Base-by-base conservation (phyloP, 257 asterid species). In the Craterostigma plantagineum region DNA sequence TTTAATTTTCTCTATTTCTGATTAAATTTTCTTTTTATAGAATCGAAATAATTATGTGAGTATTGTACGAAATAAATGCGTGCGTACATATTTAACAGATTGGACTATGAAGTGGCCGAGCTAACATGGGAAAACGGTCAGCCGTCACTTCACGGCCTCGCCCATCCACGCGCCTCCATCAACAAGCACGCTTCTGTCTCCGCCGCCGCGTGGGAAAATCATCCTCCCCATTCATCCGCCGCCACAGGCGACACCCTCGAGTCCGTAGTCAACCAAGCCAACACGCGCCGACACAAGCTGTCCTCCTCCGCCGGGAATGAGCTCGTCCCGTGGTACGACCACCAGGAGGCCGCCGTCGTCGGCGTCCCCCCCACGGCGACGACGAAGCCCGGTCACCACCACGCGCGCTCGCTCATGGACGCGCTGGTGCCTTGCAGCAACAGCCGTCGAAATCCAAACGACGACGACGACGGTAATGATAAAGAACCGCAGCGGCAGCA, bases 81-180 rank as follows among this genome's bases (percentile, higher is more conserved):
- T 23, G 6, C 30, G 30, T 30, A 16, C 14, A 36, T 47, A n/a
- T n/a, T n/a, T n/a, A n/a, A 46, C 50, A 80, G 91, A 14, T 60
- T 68, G 63, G 70, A 77, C 34, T 70, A 66, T 35, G 91, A 69
- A 63, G 81, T 77, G 14, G 70, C 91, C 3, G 96, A 85, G 74
- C 56, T 85, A 35, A 68, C 85, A 47, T 85, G 92, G 92, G 69
- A 68, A 42, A 70, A 75, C 49, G 92, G 96, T 45, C 92, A 74
- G 35, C 16, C 72, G 1, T 69, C 74, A 30, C 47, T 74, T 93
- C 87, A 75, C 46, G 83, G 94, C 23, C 51, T 77, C 42, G 75
- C 69, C 34, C 65, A 61, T 7, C 68, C 84, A 34, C 72, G 80
- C 58, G 61, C 54, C 58, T 51, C 50, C 51, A n/a, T n/a, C n/a